Conservation (phyloP, 2,329 filamentous ascomycete genomes). For the Periconia sp. region DNA sequence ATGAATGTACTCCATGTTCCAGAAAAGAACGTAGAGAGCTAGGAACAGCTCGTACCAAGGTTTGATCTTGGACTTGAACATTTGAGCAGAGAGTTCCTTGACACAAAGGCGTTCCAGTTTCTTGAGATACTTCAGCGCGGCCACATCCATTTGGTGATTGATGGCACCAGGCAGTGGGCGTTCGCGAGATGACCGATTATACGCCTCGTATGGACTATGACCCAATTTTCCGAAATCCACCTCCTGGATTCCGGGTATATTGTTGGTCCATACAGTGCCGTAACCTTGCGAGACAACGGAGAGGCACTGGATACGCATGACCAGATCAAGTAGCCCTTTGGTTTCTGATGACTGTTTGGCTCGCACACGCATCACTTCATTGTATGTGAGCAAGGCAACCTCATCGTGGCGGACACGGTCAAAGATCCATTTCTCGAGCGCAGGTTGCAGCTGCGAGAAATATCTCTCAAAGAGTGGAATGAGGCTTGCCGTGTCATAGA, state of each 20-base stretch:
- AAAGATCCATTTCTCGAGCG: constrained; percentile 37
- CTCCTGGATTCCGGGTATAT: constrained; percentile 35
- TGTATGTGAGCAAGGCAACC: constrained; percentile 31
- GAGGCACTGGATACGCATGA: constrained; percentile 36
- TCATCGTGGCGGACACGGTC: constrained; percentile 30
- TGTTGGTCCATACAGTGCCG: constrained; percentile 34
- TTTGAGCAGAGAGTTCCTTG: constrained; percentile 29
- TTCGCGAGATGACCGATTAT: constrained; percentile 35
- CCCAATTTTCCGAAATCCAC: constrained; percentile 35
- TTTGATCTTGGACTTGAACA: constrained; percentile 38
- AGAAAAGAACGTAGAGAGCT: constrained; percentile 38
- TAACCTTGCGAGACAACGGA: constrained; percentile 42
- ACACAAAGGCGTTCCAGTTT: constrained; percentile 32
- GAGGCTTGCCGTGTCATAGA: constrained; percentile 35
- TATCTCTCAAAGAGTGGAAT: constrained; percentile 30
- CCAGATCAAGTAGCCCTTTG: constrained; percentile 27
- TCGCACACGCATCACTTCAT: constrained; percentile 35
- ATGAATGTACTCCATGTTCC: constrained; percentile 41
- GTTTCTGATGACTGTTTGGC: constrained; percentile 14
- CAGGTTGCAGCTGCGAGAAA: constrained; percentile 27
- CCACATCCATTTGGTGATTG: constrained; percentile 41
- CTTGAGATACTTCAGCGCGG: constrained; percentile 34
- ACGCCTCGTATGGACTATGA: constrained; percentile 37
- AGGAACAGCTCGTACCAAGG: constrained; percentile 42
- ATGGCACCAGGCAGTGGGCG: constrained; percentile 39